Evolutionary conservation across 192 early-diverging fungal genomes (phyloP).

Genomic region (Anaeromyces robustus): DNA sequence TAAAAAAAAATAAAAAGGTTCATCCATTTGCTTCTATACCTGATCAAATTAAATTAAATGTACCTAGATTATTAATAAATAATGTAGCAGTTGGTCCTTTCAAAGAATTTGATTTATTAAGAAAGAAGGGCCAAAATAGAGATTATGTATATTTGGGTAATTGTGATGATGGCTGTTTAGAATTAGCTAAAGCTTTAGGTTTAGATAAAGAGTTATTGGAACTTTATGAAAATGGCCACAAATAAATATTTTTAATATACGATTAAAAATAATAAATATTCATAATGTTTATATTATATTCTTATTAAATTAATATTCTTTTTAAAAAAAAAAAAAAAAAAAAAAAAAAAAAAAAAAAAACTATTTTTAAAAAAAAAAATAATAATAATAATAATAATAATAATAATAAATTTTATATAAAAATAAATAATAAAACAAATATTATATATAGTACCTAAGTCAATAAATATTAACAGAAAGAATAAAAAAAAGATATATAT

Average conservation of each 20-base stretch:
- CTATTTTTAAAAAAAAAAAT: no score
- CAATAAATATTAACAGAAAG: no score
- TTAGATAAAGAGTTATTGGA: background rate
- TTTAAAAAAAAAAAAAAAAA: no score
- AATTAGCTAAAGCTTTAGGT: background rate
- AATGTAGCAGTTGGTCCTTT: background rate
- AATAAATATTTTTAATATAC: background rate
- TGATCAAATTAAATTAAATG: slow-evolving; percentile 32
- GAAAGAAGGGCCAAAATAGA: background rate
- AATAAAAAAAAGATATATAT: no score
- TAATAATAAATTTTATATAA: no score
- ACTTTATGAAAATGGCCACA: background rate
- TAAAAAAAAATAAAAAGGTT: slow-evolving; percentile 26
- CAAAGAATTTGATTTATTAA: background rate
- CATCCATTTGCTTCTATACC: slow-evolving; percentile 77
- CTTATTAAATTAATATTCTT: no score
- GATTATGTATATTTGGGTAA: background rate
- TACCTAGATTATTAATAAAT: slow-evolving; percentile 86
- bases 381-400: no score
- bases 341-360: no score
- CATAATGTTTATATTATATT: no score
- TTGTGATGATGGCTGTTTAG: background rate
- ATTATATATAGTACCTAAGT: no score
- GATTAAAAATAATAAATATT: no score
- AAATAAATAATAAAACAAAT: no score